Evolutionary conservation across 2,329 filamentous ascomycete genomes (phyloP), one percentile per base, ranked within the genome.

Genomic region (Exophiala alcalophila): DNA sequence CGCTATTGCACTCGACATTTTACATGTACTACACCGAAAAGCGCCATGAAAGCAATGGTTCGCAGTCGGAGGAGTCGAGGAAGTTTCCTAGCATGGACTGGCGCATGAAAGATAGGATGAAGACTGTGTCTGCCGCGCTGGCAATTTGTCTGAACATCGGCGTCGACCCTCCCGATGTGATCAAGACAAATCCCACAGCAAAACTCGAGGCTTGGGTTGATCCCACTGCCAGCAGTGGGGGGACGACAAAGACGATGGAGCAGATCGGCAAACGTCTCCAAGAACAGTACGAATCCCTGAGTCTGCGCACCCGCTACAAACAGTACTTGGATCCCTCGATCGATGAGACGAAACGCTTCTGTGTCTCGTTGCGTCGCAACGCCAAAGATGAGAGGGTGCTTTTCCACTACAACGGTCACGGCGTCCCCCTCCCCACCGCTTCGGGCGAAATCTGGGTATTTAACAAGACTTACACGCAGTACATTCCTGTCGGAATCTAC

Each of bases 11-110:
- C 38, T 89, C 84, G 85, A 94, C 88, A 55, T 98, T 94, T 80
- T 97, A 95, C 72, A 97, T 97, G 91, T 98, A 98, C 68, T 98
- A 86, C 66, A 96, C 91, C 52, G 92, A 98, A 66, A 97, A 97
- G 67, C 84, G 91, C 39, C 92, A 98, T 67, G 92, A 97, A 63
- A 92, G 88, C 15, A 91, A 88, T 24, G 92, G 89, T 15, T 88
- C 90, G 55, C 87, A 89, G 11, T 87, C 89, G 61, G 63, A 62
- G 15, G 69, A 69, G 43, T 69, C 66, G 52, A 62, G 61, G 24
- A 67, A 64, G 45, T 76, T 80, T 38, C 76, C 94, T 4, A 68
- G 61, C 36, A 86, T 94, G 61, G 92, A 97, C 63, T 98, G 92
- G 92, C 84, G 92, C 45, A 96, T 97, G 86, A 83, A 89, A 56